Base-by-base conservation (phyloP, 2,329 filamentous ascomycete genomes). In the Bipolaris bicolor region DNA sequence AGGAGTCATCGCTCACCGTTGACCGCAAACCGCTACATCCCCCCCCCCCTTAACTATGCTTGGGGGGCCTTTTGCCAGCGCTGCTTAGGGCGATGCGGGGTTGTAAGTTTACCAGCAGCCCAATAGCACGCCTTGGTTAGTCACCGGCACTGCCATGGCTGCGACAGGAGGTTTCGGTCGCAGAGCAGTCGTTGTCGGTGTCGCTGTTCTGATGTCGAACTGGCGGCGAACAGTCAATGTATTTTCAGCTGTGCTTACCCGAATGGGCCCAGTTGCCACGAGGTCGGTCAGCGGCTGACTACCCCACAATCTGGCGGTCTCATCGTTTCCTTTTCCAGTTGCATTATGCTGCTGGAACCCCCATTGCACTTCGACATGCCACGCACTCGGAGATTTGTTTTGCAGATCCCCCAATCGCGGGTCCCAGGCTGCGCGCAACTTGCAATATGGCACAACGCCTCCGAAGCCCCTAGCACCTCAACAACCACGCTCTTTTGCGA, bases 221-320 rank as follows among this genome's bases (percentile, higher is more conserved):
- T 34, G 49, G 45, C 48, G 43, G 29, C 49, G 36, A 57, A 41
- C 18, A 33, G n/a, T 47, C 13, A 16, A 16, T 48, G 39, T 29
- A 47, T 45, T 39, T 39, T 63, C 56, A 62, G 61, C 54, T 43
- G 29, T 40, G 60, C 58, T 61, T 52, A 60, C 43, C 54, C 29
- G 51, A 37, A 56, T 57, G 48, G 48, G 52, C 55, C 22, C 41
- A 51, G 52, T 52, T 52, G 33, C 53, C 51, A 64, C 57, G 55
- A 58, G 52, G 16, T 37, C 49, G 24, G 51, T 60, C 55, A 64
- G 59, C 57, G 55, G 63, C 61, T 54, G 51, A 49, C 40, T 58
- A 64, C 61, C 61, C 61, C 63, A 60, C 63, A 64, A 45, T 52
- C 56, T 57, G 45, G 59, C 61, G 45, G 49, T 49, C 61, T 60